These are phyloP conservation scores for Daldinia loculata DNA, from an alignment of 495 filamentous ascomycete species.

Conservation along the genomic window DNA sequence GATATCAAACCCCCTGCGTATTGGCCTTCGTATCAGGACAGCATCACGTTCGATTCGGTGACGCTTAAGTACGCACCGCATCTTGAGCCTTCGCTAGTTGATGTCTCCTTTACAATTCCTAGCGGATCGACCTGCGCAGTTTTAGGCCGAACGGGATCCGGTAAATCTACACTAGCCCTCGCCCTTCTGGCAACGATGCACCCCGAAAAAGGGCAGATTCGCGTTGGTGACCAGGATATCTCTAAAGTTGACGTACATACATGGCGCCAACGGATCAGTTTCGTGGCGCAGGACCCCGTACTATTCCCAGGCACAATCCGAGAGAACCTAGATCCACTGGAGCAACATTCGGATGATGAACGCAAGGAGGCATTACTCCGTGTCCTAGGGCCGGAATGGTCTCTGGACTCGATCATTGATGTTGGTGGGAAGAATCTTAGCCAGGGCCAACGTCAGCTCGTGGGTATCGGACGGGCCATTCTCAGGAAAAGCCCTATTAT, in stretches of 20 bases:
- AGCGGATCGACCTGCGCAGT: constrained; percentile 75
- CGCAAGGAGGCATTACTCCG: constrained; percentile 55
- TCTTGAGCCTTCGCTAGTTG: constrained; percentile 71
- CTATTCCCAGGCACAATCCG: constrained; percentile 65
- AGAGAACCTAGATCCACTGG: constrained; percentile 64
- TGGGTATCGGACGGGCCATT: constrained; percentile 67
- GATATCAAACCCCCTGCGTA: constrained; percentile 70
- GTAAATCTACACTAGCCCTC: constrained; percentile 68
- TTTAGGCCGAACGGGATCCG: constrained; percentile 70
- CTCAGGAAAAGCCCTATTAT: constrained; percentile 67
- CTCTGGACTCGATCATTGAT: constrained; percentile 58
- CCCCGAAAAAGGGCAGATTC: constrained; percentile 57
- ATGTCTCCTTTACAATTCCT: constrained; percentile 73
- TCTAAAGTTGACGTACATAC: constrained; percentile 60
- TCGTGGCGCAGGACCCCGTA: constrained; percentile 70
- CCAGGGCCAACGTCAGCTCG: constrained; percentile 68
- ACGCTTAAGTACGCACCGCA: constrained; percentile 80
- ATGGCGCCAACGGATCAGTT: constrained; percentile 64
- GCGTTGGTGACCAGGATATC: constrained; percentile 64
- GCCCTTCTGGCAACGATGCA: constrained; percentile 63
- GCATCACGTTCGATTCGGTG: constrained; percentile 78
- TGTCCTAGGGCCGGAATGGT: constrained; percentile 55
- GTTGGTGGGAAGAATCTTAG: constrained; percentile 67
- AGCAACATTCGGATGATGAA: constrained; percentile 57
- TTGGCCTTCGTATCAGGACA: constrained; percentile 76